phyloP scores from a whole-genome alignment of 2,329 filamentous ascomycete genomes.

The Trichoderma cornu-damae region DNA sequence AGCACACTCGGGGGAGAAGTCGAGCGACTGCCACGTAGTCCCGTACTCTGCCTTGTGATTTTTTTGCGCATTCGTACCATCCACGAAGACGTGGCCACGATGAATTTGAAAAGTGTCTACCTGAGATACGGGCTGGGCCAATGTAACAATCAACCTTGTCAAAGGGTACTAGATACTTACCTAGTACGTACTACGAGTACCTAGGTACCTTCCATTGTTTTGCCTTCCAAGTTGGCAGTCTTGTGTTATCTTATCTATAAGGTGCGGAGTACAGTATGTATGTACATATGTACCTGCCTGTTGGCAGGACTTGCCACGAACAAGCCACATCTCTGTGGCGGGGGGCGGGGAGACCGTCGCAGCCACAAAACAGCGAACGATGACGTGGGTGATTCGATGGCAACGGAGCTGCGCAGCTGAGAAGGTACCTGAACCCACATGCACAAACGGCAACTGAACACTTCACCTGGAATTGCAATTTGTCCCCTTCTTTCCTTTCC shows the following conservation, averaged over 20 bases:
- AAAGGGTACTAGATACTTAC: too few species aligned
- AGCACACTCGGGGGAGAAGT: background rate
- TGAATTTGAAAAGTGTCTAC: too few species aligned
- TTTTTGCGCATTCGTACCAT: too few species aligned
- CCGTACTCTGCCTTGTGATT: too few species aligned
- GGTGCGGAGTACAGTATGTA: too few species aligned
- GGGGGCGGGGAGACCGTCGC: slow-evolving; percentile 22
- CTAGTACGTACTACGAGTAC: too few species aligned
- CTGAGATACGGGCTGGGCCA: too few species aligned
- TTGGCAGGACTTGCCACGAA: background rate
- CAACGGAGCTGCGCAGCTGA: slow-evolving; percentile 6
- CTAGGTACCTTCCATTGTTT: too few species aligned
- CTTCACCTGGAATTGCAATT: background rate
- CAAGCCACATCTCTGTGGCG: slow-evolving; percentile 21
- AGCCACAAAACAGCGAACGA: slow-evolving; percentile 30
- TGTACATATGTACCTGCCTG: background rate
- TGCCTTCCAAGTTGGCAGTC: too few species aligned
- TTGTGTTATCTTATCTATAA: too few species aligned
- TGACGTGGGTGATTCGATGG: slow-evolving; percentile 34
- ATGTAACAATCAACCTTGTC: too few species aligned
- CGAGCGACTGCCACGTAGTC: background rate
- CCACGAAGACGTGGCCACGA: too few species aligned
- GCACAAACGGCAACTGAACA: slow-evolving; percentile 5
- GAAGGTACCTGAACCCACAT: slow-evolving; percentile 14
- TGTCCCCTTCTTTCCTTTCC: background rate